Evolutionary conservation across 139 green algal genomes (phyloP), one percentile per base, ranked within the genome.

Genomic region (Auxenochlorella pyrenoidosa): DNA sequence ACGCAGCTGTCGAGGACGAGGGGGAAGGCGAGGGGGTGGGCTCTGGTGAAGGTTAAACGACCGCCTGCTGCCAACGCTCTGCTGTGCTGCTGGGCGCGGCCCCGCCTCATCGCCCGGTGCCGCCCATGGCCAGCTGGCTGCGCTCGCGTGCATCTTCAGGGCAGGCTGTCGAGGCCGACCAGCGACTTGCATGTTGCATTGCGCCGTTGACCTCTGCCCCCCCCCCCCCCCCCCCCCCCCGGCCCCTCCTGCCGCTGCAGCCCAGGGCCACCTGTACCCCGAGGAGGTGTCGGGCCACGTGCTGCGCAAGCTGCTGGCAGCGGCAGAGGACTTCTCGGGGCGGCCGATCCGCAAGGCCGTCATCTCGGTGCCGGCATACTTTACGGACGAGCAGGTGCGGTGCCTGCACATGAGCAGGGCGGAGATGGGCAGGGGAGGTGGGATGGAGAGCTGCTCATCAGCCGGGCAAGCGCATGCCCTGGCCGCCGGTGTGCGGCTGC

Each of bases 331-430:
- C 21, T 87, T 91, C 47, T 77, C 71, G 12, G 76, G 84, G 10
- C 58, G 54, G 5, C 63, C 47, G 3, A 86, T 96, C 30, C 93
- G 28, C 38, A 96, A 96, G 79, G 96, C 96, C 1, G 96, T 99
- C 34, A 96, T 99, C 34, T 96, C 93, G 0, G 96, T 98, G 78
- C 96, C 96, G 4, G 96, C 96, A 5, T 99, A 99, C 91, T 99
- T 98, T 77, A 87, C 93, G 59, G 94, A 96, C 0, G 84, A 83
- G 18, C 75, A 81, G 75, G 75, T 51, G 15, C 13, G 75, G 54
- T 12, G 54, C 66, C 8, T 54, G 47, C 47, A 54, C n/a, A 54
- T 54, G 47, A n/a, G n/a, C n/a, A n/a, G n/a, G 47, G 47, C 10
- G 47, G 47, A 10, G 47, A 54, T 54, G 38, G 28, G 38, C 38